These are phyloP conservation scores for Ulmus americana DNA, from an alignment of 331 rosid genomes.

Conservation along the genomic window DNA sequence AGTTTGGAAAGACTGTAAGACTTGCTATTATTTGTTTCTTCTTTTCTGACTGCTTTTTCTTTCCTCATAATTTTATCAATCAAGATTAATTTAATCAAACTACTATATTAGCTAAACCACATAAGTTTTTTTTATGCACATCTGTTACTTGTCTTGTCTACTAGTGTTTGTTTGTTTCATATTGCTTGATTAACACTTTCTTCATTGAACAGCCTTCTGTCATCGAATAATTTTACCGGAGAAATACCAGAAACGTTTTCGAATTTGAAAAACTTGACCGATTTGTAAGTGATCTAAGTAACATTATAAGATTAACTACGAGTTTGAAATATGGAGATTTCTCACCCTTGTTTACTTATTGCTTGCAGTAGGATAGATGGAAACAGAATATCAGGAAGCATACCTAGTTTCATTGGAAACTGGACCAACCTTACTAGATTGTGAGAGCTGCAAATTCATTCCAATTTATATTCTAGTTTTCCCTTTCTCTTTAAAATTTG, in stretches of 20 bases:
- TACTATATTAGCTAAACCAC: neutral
- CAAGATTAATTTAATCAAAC: neutral
- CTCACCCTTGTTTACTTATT: conserved; percentile 14
- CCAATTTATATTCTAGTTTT: conserved; percentile 5
- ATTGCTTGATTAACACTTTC: conserved; percentile 3
- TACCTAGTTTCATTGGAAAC: conserved; percentile 62
- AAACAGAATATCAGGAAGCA: conserved; percentile 44
- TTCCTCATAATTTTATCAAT: neutral
- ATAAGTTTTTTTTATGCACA: neutral
- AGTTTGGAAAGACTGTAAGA: conserved; percentile 50
- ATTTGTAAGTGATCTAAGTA: conserved; percentile 44
- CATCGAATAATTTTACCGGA: conserved; percentile 54
- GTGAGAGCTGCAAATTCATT: conserved; percentile 39
- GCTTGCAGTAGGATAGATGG: conserved; percentile 82
- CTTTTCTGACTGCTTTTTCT: neutral
- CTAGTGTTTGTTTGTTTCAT: neutral
- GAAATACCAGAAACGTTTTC: conserved; percentile 49
- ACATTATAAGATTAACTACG: neutral
- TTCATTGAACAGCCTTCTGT: conserved; percentile 38
- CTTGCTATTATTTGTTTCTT: neutral
- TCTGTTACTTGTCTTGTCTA: neutral
- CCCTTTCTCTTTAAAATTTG: neutral
- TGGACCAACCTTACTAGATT: conserved; percentile 45
- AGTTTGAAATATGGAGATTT: neutral
- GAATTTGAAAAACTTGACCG: conserved; percentile 44